Conservation (phyloP, 129 eudicot genomes). For the Logfia minima region DNA sequence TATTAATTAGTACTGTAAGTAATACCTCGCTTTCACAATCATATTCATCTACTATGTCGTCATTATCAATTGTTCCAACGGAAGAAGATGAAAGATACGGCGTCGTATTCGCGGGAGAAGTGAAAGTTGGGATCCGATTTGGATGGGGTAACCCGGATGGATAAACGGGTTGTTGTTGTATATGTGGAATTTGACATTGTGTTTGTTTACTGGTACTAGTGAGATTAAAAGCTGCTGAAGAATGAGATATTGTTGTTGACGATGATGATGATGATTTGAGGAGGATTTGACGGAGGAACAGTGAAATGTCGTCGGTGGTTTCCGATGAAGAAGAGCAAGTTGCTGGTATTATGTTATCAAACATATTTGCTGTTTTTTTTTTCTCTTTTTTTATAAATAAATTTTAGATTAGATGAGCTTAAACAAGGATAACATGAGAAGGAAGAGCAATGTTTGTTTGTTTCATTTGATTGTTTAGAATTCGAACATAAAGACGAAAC, state of each 20-base stretch:
- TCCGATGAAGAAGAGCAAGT: conserved; percentile 18
- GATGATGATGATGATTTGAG: background rate
- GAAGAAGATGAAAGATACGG: conserved; percentile 36
- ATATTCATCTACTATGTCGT: conserved; percentile 42
- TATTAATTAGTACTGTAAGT: too few species aligned
- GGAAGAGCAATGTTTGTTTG: background rate
- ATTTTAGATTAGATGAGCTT: background rate
- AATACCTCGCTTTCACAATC: conserved; percentile 57
- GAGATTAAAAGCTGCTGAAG: conserved; percentile 10
- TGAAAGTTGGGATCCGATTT: conserved; percentile 25
- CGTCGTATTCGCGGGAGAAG: conserved; percentile 17
- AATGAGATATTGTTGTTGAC: background rate
- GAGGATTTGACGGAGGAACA: conserved; percentile 18
- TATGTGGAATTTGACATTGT: conserved; percentile 2
- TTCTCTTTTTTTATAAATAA: too few species aligned
- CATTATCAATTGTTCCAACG: conserved; percentile 35
- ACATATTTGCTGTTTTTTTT: background rate
- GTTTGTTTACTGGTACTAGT: background rate
- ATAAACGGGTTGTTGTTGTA: conserved; percentile 5
- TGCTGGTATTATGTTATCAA: background rate
- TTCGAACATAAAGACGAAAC: too few species aligned
- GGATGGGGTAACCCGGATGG: conserved; percentile 17
- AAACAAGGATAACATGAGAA: background rate
- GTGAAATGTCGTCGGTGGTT: conserved; percentile 19
- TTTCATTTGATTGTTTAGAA: background rate